Base-by-base conservation (phyloP, 2,329 filamentous ascomycete species). In the Fusarium sp. region DNA sequence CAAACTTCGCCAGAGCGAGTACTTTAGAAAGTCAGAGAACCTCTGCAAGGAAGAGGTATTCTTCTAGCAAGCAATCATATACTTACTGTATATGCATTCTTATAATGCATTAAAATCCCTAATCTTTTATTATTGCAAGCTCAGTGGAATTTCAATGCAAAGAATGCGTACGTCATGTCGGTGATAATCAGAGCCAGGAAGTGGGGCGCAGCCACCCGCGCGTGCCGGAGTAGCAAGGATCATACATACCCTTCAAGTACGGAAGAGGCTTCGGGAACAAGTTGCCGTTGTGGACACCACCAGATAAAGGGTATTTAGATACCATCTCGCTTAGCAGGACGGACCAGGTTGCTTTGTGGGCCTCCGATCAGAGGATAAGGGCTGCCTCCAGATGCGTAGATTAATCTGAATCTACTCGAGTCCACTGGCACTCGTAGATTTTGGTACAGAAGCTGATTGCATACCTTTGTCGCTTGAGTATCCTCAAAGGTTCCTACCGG, bases 361-460 rank as follows among this genome's bases (percentile, higher is more conserved):
- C 33, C 9, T 35, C 33, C 9, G 10, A 35, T 35, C 33, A 35
- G 33, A 35, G 5, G 33, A 35, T 35, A 13, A 35, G 33, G 10
- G 11, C 22, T 22, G 22, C 22, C 22, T 22, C 22, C 22, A 22
- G 22, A 22, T 22, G 22, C 22, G 22, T 22, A 7, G 4, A 7
- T 25, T 5, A 1, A 14, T 8, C 2, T 20, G 17, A 20, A 7
- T 27, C 11, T n/a, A 12, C 6, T 3, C 17, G 5, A 10, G 33
- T 7, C 27, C 9, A 7, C 35, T 36, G 35, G 22, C 22, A 52
- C 9, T 52, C 13, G 20, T 27, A 13, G 7, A 27, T 12, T 6
- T 38, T n/a, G 20, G 6, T 5, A 15, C 12, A 7, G 12, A 25
- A 25, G 13, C 15, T 18, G 14, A 11, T 36, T 7, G 9, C 25